Evolutionary conservation across 2,329 filamentous ascomycete genomes (phyloP), one percentile per base, ranked within the genome.

Genomic region (Cercospora zeina): DNA sequence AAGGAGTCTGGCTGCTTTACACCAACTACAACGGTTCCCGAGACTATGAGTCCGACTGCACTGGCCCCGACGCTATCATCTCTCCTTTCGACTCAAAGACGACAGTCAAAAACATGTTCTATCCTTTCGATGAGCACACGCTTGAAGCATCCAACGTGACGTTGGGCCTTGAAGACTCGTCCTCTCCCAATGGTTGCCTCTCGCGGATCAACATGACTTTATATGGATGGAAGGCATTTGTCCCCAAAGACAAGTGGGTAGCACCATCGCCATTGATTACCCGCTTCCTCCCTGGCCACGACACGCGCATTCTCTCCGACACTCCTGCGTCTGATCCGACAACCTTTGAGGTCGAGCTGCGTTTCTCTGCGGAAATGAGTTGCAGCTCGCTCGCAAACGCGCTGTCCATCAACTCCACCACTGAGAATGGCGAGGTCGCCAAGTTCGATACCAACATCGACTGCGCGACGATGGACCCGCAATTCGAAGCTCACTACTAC

Each of bases 101-200:
- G 1, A 83, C 78, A 0, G 85, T 89, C 64, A 84, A 83, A 69
- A 87, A 87, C 67, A 70, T 89, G 11, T 86, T 89, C 71, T 84
- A 83, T 68, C 85, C 85, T 0, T 85, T 84, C 67, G 84, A 86
- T 24, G 80, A 84, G 64, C 76, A 82, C 61, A 80, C 74, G 0
- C 74, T 88, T n/a, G 77, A 77, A 54, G 70, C 73, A 1, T 82
- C 83, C 1, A 71, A 77, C 1, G 72, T 77, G 4, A 75, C 75
- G 31, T 77, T 85, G 39, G 78, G 78, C 11, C 76, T 84, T 47
- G 79, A 81, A 59, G 77, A 77, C 2, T 81, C 80, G 0, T 75
- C 70, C 0, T 72, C 79, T 2, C 75, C 70, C 53, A 85, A 84
- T 62, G 87, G 86, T 1, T 88, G 86, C 67, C 68, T 87, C 2